These are phyloP conservation scores for Colletotrichum sansevieriae DNA, from an alignment of 2,329 filamentous ascomycete species.

Conservation along the genomic window DNA sequence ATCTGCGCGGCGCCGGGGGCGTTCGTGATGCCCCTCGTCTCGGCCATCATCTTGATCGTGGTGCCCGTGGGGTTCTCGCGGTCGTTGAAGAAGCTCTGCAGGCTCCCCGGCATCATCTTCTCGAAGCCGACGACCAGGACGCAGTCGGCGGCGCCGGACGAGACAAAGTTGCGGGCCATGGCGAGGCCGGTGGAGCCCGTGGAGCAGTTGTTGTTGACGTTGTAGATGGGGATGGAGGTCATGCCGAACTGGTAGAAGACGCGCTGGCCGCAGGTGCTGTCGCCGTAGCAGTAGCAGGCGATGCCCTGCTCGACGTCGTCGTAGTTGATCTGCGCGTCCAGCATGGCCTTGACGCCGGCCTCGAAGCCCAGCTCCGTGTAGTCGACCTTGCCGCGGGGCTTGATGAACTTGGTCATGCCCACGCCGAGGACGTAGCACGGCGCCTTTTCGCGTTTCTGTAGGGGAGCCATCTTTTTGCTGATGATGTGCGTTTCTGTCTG, in stretches of 20 bases:
- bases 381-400: constrained; percentile 92
- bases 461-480: constrained; percentile 59
- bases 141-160: constrained; percentile 85
- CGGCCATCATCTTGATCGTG: constrained; percentile 81
- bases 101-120: constrained; percentile 95
- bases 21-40: constrained; percentile 83
- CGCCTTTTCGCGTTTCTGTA: constrained; percentile 60
- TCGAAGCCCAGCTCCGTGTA: constrained; percentile 96
- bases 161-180: constrained; percentile 84
- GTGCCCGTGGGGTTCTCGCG: constrained; percentile 83
- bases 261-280: constrained; percentile 93
- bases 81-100: constrained; percentile 88
- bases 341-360: constrained; percentile 88
- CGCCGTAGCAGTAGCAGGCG: constrained; percentile 98
- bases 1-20: constrained; percentile 90
- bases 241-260: constrained; percentile 99
- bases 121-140: constrained; percentile 95
- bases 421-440: constrained; percentile 92
- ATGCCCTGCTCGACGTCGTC: constrained; percentile 95
- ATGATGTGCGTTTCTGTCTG: not conserved
- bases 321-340: constrained; percentile 91
- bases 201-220: constrained; percentile 98
- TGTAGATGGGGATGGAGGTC: constrained; percentile 96
- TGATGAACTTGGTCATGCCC: constrained; percentile 99
- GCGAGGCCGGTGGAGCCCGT: constrained; percentile 93